Evolutionary conservation across 148 eudicot species (phyloP), one percentile per base, ranked within the genome.

Genomic region (Rhododendron vialii): DNA sequence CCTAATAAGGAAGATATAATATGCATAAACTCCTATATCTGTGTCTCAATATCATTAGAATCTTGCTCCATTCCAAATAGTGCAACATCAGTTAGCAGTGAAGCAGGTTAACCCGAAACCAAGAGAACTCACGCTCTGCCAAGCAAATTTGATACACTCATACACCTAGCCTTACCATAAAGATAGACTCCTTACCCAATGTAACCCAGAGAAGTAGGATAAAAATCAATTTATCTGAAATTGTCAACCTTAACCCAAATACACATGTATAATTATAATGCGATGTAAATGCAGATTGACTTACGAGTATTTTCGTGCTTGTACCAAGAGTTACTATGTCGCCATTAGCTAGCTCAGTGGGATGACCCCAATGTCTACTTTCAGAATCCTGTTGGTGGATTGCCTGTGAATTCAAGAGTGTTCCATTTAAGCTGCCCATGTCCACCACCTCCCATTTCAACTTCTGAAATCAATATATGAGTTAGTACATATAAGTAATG

Each of bases 361-460:
- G 93, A 86, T 91, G 92, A 83, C 99, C 98, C 98, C 99, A 94
- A 59, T 92, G 92, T 89, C 99, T 93, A 89, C 94, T 94, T 85
- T 91, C 98, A 88, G 92, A 84, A 84, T 94, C 94, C 80, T 92
- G 93, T 87, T 93, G 94, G 88, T 93, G 89, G 73, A 93, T 90
- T 80, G 92, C 89, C 86, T 86, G 89, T 48, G 95, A 91, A 89
- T 97, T 97, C 81, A 95, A 83, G 14, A 94, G 92, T 48, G 99
- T 97, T 84, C 99, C 99, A 87, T 97, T 97, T 78, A 97, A 92
- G 92, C 99, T 97, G 73, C 99, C 99, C 96, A 97, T 90, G 90
- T 97, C 99, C 69, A 95, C 95, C 86, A 97, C 91, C 91, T 97
- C 99, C 99, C 99, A 97, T 86, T 93, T 97, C 82, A 89, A 84